Evolutionary conservation across 352 stramenopile genomes (phyloP).

Genomic region (Phytophthora melonis): DNA sequence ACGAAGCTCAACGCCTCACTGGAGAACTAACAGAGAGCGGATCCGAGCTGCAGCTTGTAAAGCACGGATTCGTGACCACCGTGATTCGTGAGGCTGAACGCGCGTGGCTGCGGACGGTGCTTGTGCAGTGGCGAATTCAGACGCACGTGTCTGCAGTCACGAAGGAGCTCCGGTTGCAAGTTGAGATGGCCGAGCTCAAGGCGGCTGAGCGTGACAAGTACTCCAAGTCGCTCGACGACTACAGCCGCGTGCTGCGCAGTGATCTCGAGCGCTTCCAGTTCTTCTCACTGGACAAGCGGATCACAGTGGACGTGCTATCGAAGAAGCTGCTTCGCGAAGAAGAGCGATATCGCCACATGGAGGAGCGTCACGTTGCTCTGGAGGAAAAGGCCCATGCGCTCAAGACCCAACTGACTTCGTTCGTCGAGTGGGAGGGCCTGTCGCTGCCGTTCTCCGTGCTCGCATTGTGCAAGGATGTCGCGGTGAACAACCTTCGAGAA

Average conservation of each 20-base stretch:
- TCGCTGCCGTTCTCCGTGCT: conserved; percentile 60
- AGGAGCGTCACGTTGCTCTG: conserved; percentile 62
- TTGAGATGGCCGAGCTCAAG: conserved; percentile 64
- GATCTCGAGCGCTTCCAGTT: conserved; percentile 84
- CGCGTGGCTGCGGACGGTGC: conserved; percentile 50
- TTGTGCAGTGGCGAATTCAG: conserved; percentile 56
- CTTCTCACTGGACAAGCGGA: conserved; percentile 80
- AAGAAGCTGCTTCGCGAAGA: conserved; percentile 83
- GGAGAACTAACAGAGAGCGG: conserved; percentile 56
- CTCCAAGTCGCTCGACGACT: conserved; percentile 71
- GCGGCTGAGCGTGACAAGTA: conserved; percentile 71
- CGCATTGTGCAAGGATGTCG: conserved; percentile 58
- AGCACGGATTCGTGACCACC: conserved; percentile 67
- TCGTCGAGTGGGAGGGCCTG: conserved; percentile 67
- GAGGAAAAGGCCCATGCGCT: conserved; percentile 57
- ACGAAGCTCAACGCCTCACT: conserved; percentile 45
- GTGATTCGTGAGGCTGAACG: conserved; percentile 62
- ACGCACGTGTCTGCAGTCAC: conserved; percentile 44
- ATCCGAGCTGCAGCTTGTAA: conserved; percentile 73
- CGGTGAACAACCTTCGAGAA: conserved; percentile 56
- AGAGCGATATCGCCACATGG: conserved; percentile 65
- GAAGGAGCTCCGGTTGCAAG: conserved; percentile 59
- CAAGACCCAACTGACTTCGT: conserved; percentile 54
- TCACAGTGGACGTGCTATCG: conserved; percentile 77
- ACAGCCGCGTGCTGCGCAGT: conserved; percentile 73